phyloP scores from a whole-genome alignment of 176 grass and related monocot species.

The Bothriochloa decipiens region DNA sequence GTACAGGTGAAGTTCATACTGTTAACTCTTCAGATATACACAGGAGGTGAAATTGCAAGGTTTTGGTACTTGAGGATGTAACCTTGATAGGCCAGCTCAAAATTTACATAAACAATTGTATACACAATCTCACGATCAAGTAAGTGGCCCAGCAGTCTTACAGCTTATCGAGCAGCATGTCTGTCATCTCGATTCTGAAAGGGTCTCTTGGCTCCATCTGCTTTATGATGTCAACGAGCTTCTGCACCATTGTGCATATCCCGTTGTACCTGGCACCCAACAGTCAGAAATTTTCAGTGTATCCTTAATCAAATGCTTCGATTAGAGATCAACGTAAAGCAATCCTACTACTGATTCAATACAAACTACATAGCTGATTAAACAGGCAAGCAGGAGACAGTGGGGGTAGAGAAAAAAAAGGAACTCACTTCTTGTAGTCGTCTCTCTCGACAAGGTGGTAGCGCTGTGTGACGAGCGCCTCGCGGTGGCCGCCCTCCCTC shows the following conservation, averaged over 20 bases:
- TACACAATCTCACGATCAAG: background rate
- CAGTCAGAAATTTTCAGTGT: background rate
- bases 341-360: background rate
- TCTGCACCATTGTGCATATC: constrained; percentile 70
- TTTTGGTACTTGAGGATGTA: background rate
- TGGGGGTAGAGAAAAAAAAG: background rate
- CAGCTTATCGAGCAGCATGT: constrained; percentile 76
- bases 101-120: constrained; percentile 2
- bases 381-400: background rate
- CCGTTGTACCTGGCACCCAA: constrained; percentile 48
- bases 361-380: background rate
- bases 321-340: background rate
- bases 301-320: background rate
- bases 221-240: constrained; percentile 72
- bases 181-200: constrained; percentile 75
- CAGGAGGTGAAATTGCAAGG: background rate
- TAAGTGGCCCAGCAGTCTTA: constrained; percentile 36
- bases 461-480: constrained; percentile 54
- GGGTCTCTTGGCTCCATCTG: constrained; percentile 91
- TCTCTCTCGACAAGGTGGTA: constrained; percentile 67
- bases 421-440: constrained; percentile 63
- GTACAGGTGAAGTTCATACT: background rate
- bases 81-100: background rate
- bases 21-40: background rate
- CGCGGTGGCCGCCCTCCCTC: constrained; percentile 63